Evolutionary conservation across 2,329 filamentous ascomycete genomes (phyloP), one percentile per base, ranked within the genome.

Genomic region (Mariannaea elegans): DNA sequence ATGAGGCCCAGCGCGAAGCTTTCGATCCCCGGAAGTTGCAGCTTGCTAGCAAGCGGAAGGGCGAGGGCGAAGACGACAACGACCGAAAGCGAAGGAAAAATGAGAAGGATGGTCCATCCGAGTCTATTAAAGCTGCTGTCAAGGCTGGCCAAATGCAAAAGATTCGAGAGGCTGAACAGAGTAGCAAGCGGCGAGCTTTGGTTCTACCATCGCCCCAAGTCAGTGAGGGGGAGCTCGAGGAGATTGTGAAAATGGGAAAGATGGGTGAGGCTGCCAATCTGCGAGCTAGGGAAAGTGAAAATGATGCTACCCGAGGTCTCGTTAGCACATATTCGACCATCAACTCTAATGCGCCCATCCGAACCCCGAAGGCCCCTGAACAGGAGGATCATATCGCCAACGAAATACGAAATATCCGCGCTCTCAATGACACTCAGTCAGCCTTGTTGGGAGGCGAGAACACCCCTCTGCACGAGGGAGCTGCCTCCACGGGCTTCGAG

Each of bases 211-310:
- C 91, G 21, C 95, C 95, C 8, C 95, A 99, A 78, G 93, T 99
- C 69, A 90, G 92, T 75, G 95, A 99, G 72, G 85, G 88, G 41
- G 95, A 99, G 77, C 82, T 99, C 59, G 95, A 99, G 73, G 94
- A 97, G 67, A 98, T 99, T 71, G 93, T 99, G 65, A 99, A 99
- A 81, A 97, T 98, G 93, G 94, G 95, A 42, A 91, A 97, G 85
- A 87, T 93, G 61, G 95, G 94, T 34, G 93, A 97, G 72, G 89
- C 90, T 50, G 95, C 95, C 41, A 93, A 89, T 70, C 81, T 84
- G 63, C 82, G 91, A 74, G 92, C 92, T 4, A 86, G 87, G 42
- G 87, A 88, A 52, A 91, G 91, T 73, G 93, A 97, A 60, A 96
- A 94, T 65, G 88, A 93, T 72, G 88, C 92, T 51, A 97, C 94